A percentile compares a stretch with the other conserved stretches of the same genome.
These are phyloP conservation scores for Balansia obtecta DNA, from an alignment of 2,329 filamentous ascomycete species.

Conservation along the genomic window DNA sequence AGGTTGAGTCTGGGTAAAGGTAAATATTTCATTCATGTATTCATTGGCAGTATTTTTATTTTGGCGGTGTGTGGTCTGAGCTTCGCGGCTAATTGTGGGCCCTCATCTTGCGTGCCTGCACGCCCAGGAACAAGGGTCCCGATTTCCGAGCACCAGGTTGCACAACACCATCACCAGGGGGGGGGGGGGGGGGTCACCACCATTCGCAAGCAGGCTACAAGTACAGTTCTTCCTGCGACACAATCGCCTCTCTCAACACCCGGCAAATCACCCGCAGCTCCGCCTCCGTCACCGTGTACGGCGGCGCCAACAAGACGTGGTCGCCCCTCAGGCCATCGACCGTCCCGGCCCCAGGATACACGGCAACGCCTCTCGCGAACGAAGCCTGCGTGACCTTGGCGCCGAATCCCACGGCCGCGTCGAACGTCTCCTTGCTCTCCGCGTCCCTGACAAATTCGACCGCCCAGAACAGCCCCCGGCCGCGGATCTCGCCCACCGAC, in stretches of 20 bases:
- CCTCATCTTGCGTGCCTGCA: no score
- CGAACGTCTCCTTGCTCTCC: conserved; percentile 24
- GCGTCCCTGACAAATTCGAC: conserved; percentile 33
- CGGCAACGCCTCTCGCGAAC: conserved; percentile 21
- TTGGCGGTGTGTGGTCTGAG: no score
- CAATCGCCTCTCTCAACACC: not conserved
- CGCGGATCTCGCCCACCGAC: conserved; percentile 48
- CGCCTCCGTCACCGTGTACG: conserved; percentile 44
- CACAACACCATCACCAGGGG: no score
- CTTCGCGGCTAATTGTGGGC: not conserved
- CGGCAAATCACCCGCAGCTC: not conserved
- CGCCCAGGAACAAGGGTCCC: no score
- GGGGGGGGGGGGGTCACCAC: no score
- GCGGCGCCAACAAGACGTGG: conserved; percentile 44
- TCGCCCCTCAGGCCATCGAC: conserved; percentile 35
- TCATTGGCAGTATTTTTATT: no score
- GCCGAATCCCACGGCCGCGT: conserved; percentile 14
- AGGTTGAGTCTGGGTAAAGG: not conserved
- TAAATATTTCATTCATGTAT: not conserved
- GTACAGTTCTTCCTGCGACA: not conserved
- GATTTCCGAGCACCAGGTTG: no score
- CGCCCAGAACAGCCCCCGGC: conserved; percentile 39
- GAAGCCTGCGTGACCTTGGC: conserved; percentile 16
- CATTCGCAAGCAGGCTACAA: not conserved
- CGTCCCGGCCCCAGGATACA: conserved; percentile 54